These are phyloP conservation scores for Amylostereum areolatum DNA, from an alignment of 1,284 basidiomycete species.

Conservation along the genomic window DNA sequence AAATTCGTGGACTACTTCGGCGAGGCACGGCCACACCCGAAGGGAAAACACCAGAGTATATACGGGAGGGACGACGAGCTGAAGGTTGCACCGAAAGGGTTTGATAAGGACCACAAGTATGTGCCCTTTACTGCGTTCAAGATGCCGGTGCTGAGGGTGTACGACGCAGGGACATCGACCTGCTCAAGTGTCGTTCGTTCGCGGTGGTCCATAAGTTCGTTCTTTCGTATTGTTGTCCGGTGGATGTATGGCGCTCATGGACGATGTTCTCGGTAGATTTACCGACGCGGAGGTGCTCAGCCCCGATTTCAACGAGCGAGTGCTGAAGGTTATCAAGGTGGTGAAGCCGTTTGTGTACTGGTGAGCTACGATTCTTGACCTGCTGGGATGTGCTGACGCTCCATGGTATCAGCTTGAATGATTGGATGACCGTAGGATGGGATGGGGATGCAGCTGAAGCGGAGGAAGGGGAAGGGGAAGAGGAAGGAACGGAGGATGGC, in stretches of 20 bases:
- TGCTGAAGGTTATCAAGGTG: constrained; percentile 50
- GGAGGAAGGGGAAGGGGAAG: constrained; percentile 16
- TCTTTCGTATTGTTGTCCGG: neutral
- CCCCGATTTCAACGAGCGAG: constrained; percentile 58
- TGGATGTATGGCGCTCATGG: neutral
- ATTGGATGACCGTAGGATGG: constrained; percentile 47
- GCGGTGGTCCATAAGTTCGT: constrained; percentile 59
- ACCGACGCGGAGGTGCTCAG: constrained; percentile 67
- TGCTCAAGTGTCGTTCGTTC: constrained; percentile 79
- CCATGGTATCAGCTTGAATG: constrained; percentile 60
- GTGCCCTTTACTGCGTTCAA: constrained; percentile 8
- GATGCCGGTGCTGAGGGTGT: neutral
- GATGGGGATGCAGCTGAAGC: constrained; percentile 29
- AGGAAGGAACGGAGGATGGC: constrained; percentile 5
- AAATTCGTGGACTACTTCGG: constrained; percentile 75
- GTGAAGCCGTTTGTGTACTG: constrained; percentile 78
- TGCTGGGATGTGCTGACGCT: constrained; percentile 1
- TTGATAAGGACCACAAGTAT: constrained; percentile 75
- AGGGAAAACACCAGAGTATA: constrained; percentile 63
- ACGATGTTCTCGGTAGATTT: constrained; percentile 47
- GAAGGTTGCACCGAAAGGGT: constrained; percentile 83
- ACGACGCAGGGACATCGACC: constrained; percentile 68
- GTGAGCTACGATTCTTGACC: constrained; percentile 42
- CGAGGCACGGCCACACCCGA: constrained; percentile 51
- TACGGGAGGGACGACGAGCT: constrained; percentile 80